Conservation (phyloP, 2,329 filamentous ascomycete species). For the Cercospora janseana region DNA sequence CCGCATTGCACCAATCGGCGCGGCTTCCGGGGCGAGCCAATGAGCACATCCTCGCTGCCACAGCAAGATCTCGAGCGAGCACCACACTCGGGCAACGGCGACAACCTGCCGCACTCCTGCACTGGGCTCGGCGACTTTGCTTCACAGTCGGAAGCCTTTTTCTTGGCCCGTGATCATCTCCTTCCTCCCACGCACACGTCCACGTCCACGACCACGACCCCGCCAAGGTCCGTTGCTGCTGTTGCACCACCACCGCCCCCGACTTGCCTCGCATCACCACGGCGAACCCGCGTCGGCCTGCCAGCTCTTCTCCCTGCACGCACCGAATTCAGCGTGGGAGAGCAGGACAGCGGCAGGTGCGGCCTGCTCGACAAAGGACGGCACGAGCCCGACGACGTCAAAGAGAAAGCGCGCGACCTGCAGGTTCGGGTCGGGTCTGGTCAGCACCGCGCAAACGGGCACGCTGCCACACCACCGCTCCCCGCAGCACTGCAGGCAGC, state of each 20-base stretch:
- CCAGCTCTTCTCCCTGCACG: too few species aligned
- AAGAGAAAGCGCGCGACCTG: conserved; percentile 13
- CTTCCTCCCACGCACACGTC: not conserved
- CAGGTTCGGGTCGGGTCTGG: conserved; percentile 2
- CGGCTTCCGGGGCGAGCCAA: not conserved
- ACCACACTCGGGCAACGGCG: not conserved
- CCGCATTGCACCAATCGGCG: conserved; percentile 1
- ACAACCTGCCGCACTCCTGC: not conserved
- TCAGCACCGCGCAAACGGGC: not conserved
- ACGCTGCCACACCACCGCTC: not conserved
- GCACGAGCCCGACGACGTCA: not conserved
- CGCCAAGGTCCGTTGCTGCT: not conserved
- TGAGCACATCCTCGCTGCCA: not conserved
- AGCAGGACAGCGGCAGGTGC: not conserved
- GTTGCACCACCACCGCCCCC: not conserved
- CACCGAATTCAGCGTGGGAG: too few species aligned
- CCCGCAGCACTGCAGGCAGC: not conserved
- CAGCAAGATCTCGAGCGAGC: not conserved
- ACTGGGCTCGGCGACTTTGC: not conserved
- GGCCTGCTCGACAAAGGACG: not conserved
- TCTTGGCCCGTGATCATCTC: not conserved
- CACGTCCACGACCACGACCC: too few species aligned
- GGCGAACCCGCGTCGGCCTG: not conserved
- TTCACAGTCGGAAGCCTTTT: not conserved
- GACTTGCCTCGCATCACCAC: not conserved